phyloP scores from a whole-genome alignment of 345 rosid species.

The Populus euphratica region DNA sequence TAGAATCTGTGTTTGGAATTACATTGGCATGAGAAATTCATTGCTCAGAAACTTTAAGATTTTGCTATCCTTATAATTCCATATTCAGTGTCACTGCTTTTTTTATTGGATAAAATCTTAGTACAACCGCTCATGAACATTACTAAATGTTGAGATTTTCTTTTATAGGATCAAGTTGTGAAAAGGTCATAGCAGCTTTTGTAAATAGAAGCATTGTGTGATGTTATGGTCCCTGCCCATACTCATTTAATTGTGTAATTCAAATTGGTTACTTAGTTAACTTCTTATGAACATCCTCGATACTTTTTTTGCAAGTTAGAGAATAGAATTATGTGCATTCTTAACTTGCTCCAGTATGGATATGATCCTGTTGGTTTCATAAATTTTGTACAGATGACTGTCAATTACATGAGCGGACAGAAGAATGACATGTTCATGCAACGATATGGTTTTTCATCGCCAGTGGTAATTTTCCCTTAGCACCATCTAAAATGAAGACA shows the following conservation, averaged over 20 bases:
- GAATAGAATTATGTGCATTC: background rate
- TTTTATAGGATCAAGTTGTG: background rate
- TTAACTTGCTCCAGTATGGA: background rate
- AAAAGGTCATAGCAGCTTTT: background rate
- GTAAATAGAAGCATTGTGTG: background rate
- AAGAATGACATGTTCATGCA: slow-evolving; percentile 66
- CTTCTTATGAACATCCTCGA: background rate
- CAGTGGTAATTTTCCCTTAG: slow-evolving; percentile 54
- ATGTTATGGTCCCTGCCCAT: background rate
- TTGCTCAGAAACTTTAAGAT: background rate
- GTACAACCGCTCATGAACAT: background rate
- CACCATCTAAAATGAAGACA: too few relatives aligned
- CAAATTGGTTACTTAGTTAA: background rate
- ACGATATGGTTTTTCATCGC: slow-evolving; percentile 89
- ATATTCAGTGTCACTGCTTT: background rate
- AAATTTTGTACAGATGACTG: slow-evolving; percentile 57
- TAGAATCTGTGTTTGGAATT: background rate
- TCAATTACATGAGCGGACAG: slow-evolving; percentile 68
- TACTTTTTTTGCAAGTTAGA: background rate
- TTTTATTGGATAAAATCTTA: background rate
- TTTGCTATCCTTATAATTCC: background rate
- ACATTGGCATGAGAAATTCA: too few relatives aligned
- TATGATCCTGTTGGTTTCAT: background rate
- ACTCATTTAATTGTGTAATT: background rate
- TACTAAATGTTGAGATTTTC: background rate